Base-by-base conservation (phyloP, 345 rosid species). In the Anastatica hierochuntica region DNA sequence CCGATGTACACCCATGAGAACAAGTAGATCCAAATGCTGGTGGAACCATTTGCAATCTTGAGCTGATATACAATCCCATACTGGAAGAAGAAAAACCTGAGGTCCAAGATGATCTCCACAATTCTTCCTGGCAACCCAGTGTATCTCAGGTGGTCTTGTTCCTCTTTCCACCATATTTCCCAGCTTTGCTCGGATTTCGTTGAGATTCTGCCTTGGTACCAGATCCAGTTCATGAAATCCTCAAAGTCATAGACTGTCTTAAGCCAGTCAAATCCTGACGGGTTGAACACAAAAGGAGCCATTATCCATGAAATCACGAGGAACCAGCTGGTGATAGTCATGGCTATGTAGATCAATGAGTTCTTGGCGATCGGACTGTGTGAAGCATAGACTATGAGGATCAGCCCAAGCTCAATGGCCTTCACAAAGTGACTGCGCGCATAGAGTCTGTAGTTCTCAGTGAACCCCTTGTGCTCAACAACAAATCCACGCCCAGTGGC, bases 101-200 rank as follows among this genome's bases (percentile, higher is more conserved):
- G 83, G 62, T 80, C 90, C 44, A 88, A 73, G 54, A 84, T 78
- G 43, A 88, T 69, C 85, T 88, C 97, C 55, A 82, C 60, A 14
- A 80, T 46, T 76, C 68, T 73, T 53, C 97, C 97, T 81, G 77
- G 52, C 14, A 36, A 37, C 17, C 90, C 95, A 0, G 97, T 82
- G 14, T 77, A 77, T 60, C 83, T 79, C 64, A 88, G 73, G 70
- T 88, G 95, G 61, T 76, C 77, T 24, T 88, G 97, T 56, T 88
- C 97, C 67, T 84, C 97, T 0, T 80, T 74, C 95, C 95, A 88
- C 97, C 97, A 88, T 41, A 73, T 73, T 72, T 88, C 97, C 97
- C 97, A 88, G 72, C 92, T 84, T 57, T 80, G 74, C 20, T 82
- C 90, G 0, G 95, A 81, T 58, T 65, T 78, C 18, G 82, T 24